Percentiles rank a stretch among this genome's conserved stretches.
Conservation (phyloP, 2,329 filamentous ascomycete genomes). For the Aspergillus calidoustus region DNA sequence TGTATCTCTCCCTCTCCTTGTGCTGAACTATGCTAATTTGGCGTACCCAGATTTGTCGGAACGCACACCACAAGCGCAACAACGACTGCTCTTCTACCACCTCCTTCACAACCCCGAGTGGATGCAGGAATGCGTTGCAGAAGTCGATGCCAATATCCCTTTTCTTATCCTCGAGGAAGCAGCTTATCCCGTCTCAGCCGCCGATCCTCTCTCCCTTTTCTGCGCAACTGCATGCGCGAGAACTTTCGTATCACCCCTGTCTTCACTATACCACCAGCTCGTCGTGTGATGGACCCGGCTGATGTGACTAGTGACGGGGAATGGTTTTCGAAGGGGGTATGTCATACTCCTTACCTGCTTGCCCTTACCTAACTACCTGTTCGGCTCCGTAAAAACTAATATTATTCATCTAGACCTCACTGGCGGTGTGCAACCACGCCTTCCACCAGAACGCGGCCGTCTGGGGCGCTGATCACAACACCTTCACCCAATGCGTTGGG, state of each 20-base stretch:
- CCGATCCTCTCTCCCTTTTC: constrained; percentile 34
- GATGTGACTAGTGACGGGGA: constrained; percentile 31
- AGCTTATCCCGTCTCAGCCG: constrained; percentile 29
- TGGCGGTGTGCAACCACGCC: constrained; percentile 41
- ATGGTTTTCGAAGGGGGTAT: constrained; percentile 33
- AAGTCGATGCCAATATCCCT: neutral
- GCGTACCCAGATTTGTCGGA: constrained; percentile 37
- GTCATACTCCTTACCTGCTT: neutral
- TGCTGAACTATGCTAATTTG: neutral
- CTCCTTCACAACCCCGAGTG: constrained; percentile 35
- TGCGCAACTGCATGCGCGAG: constrained; percentile 35
- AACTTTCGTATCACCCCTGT: constrained; percentile 43
- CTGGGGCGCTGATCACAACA: constrained; percentile 38
- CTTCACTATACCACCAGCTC: constrained; percentile 40
- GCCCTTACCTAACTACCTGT: neutral
- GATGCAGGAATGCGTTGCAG: constrained; percentile 15
- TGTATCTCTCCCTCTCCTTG: constrained; percentile 25
- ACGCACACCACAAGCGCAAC: constrained; percentile 40
- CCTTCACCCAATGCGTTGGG: constrained; percentile 38
- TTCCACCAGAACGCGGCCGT: constrained; percentile 40
- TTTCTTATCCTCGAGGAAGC: constrained; percentile 11
- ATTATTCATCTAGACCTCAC: constrained; percentile 28
- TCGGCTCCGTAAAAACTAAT: too few species aligned
- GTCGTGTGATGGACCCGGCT: constrained; percentile 31
- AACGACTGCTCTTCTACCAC: constrained; percentile 38